Conservation (phyloP, 768 basidiomycete species). For the Kwoniella mangroviensis region DNA sequence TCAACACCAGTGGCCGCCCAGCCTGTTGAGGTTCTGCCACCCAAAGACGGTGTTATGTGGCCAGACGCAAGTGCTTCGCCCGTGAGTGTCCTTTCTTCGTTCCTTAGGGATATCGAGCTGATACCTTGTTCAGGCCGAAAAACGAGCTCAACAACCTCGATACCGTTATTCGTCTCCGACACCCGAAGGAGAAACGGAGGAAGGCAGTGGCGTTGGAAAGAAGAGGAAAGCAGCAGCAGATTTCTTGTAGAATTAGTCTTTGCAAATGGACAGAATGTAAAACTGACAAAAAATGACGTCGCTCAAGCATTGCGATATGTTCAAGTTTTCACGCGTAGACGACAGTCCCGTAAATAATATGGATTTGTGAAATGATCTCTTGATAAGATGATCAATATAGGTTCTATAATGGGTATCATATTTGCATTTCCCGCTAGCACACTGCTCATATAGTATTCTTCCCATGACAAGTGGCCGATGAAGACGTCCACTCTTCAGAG, state of each 20-base stretch:
- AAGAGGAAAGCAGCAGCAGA: constrained; percentile 63
- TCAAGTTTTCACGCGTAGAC: background rate
- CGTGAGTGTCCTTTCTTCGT: constrained; percentile 30
- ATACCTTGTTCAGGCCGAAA: constrained; percentile 46
- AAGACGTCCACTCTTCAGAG: no score
- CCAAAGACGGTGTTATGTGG: constrained; percentile 58
- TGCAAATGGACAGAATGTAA: background rate
- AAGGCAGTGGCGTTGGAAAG: constrained; percentile 27
- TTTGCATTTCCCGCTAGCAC: no score
- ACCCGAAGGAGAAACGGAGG: constrained; percentile 24
- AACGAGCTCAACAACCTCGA: constrained; percentile 52
- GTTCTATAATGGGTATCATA: no score
- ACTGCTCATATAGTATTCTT: no score
- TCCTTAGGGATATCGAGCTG: constrained; percentile 3
- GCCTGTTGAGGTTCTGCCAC: constrained; percentile 40
- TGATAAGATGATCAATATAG: no score
- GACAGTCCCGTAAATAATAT: background rate
- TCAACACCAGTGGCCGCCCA: constrained; percentile 3
- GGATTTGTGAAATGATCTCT: background rate
- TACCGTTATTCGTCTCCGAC: constrained; percentile 54
- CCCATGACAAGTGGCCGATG: no score
- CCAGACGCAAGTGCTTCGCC: constrained; percentile 52
- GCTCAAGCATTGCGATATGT: background rate
- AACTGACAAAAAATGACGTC: background rate
- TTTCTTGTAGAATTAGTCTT: constrained; percentile 63